Base-by-base conservation (phyloP, 225 moss, liverwort and hornwort genomes). In the Sphagnum tenellum region DNA sequence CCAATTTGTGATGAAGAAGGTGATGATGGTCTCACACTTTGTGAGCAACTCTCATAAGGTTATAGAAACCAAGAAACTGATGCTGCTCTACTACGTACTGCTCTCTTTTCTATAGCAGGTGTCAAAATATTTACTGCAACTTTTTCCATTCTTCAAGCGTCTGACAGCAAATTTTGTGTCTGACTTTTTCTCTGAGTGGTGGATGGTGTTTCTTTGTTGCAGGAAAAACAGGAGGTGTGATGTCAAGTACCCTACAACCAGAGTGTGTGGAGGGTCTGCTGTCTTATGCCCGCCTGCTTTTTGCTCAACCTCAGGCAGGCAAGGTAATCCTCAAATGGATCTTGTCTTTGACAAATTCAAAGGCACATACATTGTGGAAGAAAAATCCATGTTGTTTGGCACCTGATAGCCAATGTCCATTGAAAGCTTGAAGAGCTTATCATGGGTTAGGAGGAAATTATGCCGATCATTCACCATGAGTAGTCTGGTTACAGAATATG, bases 231-330 rank as follows among this genome's bases (percentile, higher is more conserved):
- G 75, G 70, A 60, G 75, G 72, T 47, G 66, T 72, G 71, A 51
- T 77, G 12, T 69, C 82, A 61, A 79, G 73, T 59, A 48, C 63
- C 44, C 64, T 86, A 54, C 82, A 80, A 65, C 66, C 75, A 4
- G 67, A 78, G 44, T 77, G 80, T 62, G 65, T 82, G 45, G 89
- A 83, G 79, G 86, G 83, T 8, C 71, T 89, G 62, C 74, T 86
- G 12, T 77, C 81, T 47, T 89, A 89, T 65, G 89, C 79, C 14
- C 86, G 86, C 49, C 81, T 89, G 56, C 86, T 89, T 76, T 81
- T 89, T 61, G 77, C 81, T 68, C 86, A 81, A 67, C 83, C 83
- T 65, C 81, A 83, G 68, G 78, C 81, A 48, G 86, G 89, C 65
- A 89, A 89, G 86, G 89, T 89, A 77, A 4, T 12, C 12, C 59